These are phyloP conservation scores for Aspergillus bertholletiae DNA, from an alignment of 495 filamentous ascomycete species.

Conservation along the genomic window DNA sequence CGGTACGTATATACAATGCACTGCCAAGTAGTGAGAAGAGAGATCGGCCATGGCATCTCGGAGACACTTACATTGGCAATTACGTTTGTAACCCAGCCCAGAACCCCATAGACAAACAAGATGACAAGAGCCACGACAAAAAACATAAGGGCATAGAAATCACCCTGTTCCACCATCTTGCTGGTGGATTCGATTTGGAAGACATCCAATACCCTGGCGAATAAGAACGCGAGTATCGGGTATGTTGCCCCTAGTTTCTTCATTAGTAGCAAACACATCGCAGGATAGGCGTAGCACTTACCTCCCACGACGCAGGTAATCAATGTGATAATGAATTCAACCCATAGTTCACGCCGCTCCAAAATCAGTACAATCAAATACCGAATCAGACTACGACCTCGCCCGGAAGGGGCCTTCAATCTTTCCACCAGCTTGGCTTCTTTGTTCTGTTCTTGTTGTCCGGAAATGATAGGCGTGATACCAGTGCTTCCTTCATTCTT, in stretches of 20 bases:
- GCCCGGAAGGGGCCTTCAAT: not conserved
- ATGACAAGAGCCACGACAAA: slow-evolving; percentile 49
- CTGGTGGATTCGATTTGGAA: not conserved
- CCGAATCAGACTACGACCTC: not conserved
- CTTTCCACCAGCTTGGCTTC: not conserved
- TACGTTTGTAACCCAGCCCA: slow-evolving; percentile 13
- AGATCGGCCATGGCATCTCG: not conserved
- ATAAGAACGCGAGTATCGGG: not conserved
- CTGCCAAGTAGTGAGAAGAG: not conserved
- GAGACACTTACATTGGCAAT: slow-evolving; percentile 1
- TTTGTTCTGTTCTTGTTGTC: not conserved
- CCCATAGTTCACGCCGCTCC: not conserved
- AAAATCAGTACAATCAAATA: not conserved
- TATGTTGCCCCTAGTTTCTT: not conserved
- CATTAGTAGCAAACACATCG: not conserved
- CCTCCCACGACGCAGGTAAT: not conserved
- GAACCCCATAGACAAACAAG: slow-evolving; percentile 33
- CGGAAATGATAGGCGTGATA: not conserved
- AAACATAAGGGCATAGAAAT: slow-evolving; percentile 52
- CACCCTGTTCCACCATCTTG: not conserved
- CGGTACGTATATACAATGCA: slow-evolving; percentile 36
- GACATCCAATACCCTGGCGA: not conserved
- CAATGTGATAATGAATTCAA: not conserved
- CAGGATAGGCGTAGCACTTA: not conserved
- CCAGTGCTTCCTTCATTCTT: not conserved